These are phyloP conservation scores for Taxillus chinensis DNA, from an alignment of 164 flowering plant genomes.

Conservation along the genomic window DNA sequence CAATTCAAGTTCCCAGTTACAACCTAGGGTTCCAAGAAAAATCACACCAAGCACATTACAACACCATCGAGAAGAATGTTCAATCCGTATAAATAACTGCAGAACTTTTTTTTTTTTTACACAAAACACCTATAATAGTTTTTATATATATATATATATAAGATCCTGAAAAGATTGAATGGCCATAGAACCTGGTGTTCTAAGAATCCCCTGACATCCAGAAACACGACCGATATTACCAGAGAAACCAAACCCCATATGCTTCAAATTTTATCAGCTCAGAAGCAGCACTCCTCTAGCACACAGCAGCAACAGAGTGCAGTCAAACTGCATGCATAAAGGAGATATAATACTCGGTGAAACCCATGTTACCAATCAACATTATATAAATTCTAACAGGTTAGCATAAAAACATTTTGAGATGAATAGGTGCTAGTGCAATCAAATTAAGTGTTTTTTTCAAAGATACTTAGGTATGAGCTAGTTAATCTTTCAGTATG, in stretches of 20 bases:
- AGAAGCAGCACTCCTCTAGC: constrained; percentile 19
- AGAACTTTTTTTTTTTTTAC: background rate
- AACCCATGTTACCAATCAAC: background rate
- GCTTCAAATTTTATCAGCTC: background rate
- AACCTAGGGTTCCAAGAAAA: background rate
- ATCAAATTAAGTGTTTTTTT: no score
- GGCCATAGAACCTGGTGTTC: background rate
- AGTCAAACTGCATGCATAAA: constrained; percentile 14
- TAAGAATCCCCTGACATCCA: background rate
- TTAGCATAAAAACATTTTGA: background rate
- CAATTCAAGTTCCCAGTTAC: no score
- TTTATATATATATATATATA: background rate
- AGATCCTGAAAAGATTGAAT: background rate
- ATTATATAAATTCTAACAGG: background rate
- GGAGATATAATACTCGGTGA: background rate
- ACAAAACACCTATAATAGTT: no score
- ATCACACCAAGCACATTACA: background rate
- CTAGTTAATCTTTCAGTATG: no score
- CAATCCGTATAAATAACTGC: background rate
- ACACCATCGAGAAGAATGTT: background rate
- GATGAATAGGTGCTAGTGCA: no score
- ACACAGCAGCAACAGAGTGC: constrained; percentile 23
- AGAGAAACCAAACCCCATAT: background rate
- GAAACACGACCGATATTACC: background rate
- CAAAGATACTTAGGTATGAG: no score